Conservation (phyloP, 2,329 filamentous ascomycete genomes). For the Colletotrichum costaricense region DNA sequence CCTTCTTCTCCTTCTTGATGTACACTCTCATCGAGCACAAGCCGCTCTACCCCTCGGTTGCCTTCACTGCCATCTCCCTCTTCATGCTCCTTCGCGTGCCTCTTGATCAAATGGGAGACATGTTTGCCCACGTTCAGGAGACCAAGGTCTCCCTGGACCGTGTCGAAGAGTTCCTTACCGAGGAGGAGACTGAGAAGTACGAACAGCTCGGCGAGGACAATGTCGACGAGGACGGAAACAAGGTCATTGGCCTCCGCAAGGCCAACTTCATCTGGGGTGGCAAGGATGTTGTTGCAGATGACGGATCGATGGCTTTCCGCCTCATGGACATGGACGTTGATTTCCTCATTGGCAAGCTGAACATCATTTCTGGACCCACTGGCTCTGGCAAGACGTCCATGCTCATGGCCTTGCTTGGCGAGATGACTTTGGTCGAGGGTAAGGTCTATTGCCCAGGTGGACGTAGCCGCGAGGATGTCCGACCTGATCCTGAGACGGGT, state of each 20-base stretch:
- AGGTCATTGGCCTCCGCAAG: constrained; percentile 85
- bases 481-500: constrained; percentile 82
- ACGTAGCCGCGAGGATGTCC: constrained; percentile 86
- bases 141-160: constrained; percentile 97
- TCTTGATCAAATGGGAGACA: constrained; percentile 95
- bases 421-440: constrained; percentile 90
- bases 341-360: constrained; percentile 88
- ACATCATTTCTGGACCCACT: constrained; percentile 92
- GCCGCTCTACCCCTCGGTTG: constrained; percentile 88
- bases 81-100: constrained; percentile 95
- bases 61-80: constrained; percentile 95
- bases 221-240: constrained; percentile 74
- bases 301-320: constrained; percentile 80
- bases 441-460: constrained; percentile 88
- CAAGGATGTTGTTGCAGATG: constrained; percentile 68
- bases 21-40: constrained; percentile 93
- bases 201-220: constrained; percentile 80
- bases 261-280: constrained; percentile 92
- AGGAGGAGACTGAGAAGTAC: constrained; percentile 98
- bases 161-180: constrained; percentile 91
- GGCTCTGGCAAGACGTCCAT: constrained; percentile 96
- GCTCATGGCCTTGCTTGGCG: constrained; percentile 93
- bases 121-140: constrained; percentile 98
- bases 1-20: constrained; percentile 93
- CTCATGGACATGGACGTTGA: constrained; percentile 85